Percentiles rank a stretch among this genome's conserved stretches.
These are phyloP conservation scores for Cladosporium sp. DNA, from an alignment of 2,329 filamentous ascomycete genomes.

Conservation along the genomic window DNA sequence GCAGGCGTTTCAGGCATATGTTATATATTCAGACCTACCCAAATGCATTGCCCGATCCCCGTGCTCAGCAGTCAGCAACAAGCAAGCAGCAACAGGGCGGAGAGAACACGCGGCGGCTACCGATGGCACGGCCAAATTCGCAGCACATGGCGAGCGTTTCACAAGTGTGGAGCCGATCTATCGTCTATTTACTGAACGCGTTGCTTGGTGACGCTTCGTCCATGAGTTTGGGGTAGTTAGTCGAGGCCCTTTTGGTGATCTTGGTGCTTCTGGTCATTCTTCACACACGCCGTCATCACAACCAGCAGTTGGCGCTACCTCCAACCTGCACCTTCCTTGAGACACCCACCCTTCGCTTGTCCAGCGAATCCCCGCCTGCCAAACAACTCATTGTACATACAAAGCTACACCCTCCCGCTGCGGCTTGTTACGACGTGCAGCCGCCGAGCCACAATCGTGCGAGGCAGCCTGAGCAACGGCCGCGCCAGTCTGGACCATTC, in stretches of 20 bases:
- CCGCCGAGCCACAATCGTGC: constrained; percentile 11
- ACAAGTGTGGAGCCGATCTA: constrained; percentile 14
- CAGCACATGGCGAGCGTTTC: constrained; percentile 10
- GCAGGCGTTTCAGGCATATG: background rate
- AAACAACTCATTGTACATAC: background rate
- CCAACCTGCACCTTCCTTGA: background rate
- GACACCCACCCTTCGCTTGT: background rate
- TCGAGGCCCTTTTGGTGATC: background rate
- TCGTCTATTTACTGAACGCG: constrained; percentile 16
- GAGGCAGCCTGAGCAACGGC: constrained; percentile 7
- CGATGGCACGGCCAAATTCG: background rate
- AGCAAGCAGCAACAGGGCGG: background rate
- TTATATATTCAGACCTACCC: background rate
- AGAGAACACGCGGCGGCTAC: constrained; percentile 10
- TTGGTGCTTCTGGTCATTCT: background rate
- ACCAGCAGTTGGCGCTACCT: background rate
- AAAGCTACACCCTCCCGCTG: background rate
- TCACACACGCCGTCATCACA: constrained; percentile 11
- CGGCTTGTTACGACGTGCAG: constrained; percentile 10
- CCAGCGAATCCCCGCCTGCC: background rate
- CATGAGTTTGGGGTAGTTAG: constrained; percentile 5
- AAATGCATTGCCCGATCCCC: background rate
- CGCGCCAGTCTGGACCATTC: constrained; percentile 6
- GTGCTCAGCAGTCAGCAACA: background rate
- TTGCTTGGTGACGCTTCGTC: constrained; percentile 14